phyloP scores from a whole-genome alignment of 208 protist species.

The Wallacemonas rigidus region DNA sequence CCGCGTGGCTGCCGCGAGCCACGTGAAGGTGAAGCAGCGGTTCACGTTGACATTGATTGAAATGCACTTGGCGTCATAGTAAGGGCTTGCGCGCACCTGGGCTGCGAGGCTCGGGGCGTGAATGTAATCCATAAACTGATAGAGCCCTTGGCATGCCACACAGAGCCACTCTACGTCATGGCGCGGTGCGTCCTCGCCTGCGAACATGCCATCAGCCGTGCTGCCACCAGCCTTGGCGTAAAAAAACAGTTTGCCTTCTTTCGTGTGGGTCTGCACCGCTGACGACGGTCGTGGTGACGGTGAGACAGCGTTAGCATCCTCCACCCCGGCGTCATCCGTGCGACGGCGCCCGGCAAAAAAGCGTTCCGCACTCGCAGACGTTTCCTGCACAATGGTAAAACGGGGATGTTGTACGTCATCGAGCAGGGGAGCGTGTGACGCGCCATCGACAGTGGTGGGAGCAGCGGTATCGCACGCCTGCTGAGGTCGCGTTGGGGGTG shows the following conservation, averaged over 20 bases:
- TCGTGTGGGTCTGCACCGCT: neutral
- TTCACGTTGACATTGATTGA: conserved; percentile 85
- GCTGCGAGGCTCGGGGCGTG: conserved; percentile 70
- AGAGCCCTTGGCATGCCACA: conserved; percentile 79
- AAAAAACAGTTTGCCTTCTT: conserved; percentile 14
- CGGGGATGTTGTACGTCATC: conserved; percentile 60
- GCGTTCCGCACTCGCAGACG: conserved; percentile 47
- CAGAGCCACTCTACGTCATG: conserved; percentile 58
- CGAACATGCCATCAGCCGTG: conserved; percentile 35
- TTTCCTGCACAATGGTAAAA: conserved; percentile 82
- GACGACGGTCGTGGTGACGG: neutral
- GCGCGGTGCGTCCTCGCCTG: conserved; percentile 26
- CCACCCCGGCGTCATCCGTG: neutral
- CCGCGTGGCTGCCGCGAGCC: conserved; percentile 66
- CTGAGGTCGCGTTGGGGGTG: conserved; percentile 39
- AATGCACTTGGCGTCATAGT: conserved; percentile 63
- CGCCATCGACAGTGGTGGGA: neutral
- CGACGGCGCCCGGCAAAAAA: conserved; percentile 35
- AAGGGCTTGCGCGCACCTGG: conserved; percentile 61
- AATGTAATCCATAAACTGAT: conserved; percentile 85
- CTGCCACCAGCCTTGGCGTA: conserved; percentile 5
- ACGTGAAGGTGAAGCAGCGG: conserved; percentile 85
- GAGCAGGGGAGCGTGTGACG: conserved; percentile 29
- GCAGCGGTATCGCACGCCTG: neutral
- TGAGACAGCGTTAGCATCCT: no score